Evolutionary conservation across 2,329 filamentous ascomycete genomes (phyloP), one percentile per base, ranked within the genome.

Genomic region (Eutypella sp.): DNA sequence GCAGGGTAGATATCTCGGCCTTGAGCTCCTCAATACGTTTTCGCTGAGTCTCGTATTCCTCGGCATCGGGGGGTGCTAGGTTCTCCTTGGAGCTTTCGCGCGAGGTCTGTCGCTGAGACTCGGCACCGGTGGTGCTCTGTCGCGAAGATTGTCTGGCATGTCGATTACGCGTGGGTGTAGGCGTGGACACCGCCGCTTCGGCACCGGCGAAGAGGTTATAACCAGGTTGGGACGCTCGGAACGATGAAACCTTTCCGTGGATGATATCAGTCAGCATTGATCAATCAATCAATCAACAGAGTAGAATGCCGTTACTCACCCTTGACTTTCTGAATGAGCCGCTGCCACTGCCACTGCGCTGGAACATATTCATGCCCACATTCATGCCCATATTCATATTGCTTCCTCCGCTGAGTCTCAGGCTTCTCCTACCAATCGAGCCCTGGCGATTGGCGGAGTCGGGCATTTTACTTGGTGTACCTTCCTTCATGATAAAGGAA

Each of bases 1-100:
- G 85, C 42, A 96, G 72, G 0, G 89, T 88, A 50, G 91, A 93
- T 36, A 97, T 74, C 66, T 96, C 89, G 2, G 92, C 89, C 60
- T 92, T 91, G 22, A 97, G 75, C 53, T 91, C 85, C 59, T 97
- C 91, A 48, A 77, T 79, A 29, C 71, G 71, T 45, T 69, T 74
- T 41, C 74, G 71, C 59, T 78, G 79, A 39, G 70, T 73, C 58
- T 82, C 79, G 58, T 81, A 79, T 45, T 76, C 72, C 47, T 80
- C 75, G n/a, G 73, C 73, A 47, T 81, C 79, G 1, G 75, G 69
- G 0, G 79, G 79, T 25, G 77, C 74, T 54, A 77, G 69, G 58
- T 82, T 82, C 58, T 79, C 80, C 58, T 79, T 82, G 50, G 68
- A 78, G 59, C 77, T 81, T 46, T 81, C 78, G 51, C 70, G 72